Evolutionary conservation across 2,329 filamentous ascomycete species (phyloP).

Genomic region (Aspergillus sp.): DNA sequence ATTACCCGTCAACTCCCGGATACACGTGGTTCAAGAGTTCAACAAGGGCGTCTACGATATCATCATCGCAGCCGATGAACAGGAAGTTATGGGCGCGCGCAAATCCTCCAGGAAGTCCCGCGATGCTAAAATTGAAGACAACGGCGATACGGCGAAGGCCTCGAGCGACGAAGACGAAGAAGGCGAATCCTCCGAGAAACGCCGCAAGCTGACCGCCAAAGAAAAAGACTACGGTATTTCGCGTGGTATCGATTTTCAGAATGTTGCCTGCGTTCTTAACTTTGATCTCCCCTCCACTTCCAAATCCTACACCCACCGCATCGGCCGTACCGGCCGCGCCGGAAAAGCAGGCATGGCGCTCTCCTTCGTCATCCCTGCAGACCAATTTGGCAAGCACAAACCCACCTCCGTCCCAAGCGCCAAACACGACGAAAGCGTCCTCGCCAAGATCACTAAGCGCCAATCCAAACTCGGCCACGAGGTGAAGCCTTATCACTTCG

Average conservation of each 20-base stretch:
- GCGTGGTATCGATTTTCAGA: slow-evolving; percentile 91
- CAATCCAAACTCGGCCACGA: slow-evolving; percentile 72
- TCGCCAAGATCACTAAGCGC: slow-evolving; percentile 69
- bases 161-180: slow-evolving; percentile 26
- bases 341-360: slow-evolving; percentile 89
- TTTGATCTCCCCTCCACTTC: slow-evolving; percentile 86
- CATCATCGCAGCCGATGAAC: slow-evolving; percentile 90
- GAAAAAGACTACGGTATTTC: slow-evolving; percentile 94
- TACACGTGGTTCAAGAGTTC: slow-evolving; percentile 95
- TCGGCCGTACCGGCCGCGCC: slow-evolving; percentile 84
- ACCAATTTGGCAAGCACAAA: slow-evolving; percentile 79
- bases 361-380: slow-evolving; percentile 83
- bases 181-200: slow-evolving; percentile 37
- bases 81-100: slow-evolving; percentile 62
- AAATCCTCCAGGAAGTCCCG: slow-evolving; percentile 21
- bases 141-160: slow-evolving; percentile 22
- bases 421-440: slow-evolving; percentile 74
- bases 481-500: slow-evolving; percentile 85
- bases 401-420: slow-evolving; percentile 68
- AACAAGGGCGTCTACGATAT: slow-evolving; percentile 97
- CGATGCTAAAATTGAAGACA: slow-evolving; percentile 17
- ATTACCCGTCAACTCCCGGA: slow-evolving; percentile 80
- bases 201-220: slow-evolving; percentile 58
- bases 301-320: slow-evolving; percentile 93
- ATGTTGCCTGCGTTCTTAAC: slow-evolving; percentile 89